These are phyloP conservation scores for Lepidium didymum DNA, from an alignment of 345 rosid genomes.

Conservation along the genomic window DNA sequence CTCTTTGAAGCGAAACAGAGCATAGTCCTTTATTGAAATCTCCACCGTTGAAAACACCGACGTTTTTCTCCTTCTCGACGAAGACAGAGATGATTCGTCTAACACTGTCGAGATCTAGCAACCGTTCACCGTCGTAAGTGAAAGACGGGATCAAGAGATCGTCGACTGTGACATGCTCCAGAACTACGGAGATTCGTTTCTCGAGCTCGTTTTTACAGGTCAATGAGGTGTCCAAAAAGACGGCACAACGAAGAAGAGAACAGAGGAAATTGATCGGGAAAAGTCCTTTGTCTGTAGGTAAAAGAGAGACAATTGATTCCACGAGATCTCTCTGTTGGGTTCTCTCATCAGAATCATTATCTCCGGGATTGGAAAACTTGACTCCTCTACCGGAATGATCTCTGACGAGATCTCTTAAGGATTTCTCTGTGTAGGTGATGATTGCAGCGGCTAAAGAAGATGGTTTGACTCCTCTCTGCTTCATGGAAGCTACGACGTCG, in stretches of 20 bases:
- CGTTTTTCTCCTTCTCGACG: slow-evolving; percentile 80
- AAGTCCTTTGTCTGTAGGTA: slow-evolving; percentile 71
- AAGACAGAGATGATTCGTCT: slow-evolving; percentile 61
- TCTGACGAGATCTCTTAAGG: slow-evolving; percentile 77
- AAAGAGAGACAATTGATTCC: slow-evolving; percentile 52
- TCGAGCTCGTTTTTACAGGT: slow-evolving; percentile 71
- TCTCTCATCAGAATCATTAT: slow-evolving; percentile 33
- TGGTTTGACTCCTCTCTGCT: slow-evolving; percentile 58
- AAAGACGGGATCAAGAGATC: slow-evolving; percentile 75
- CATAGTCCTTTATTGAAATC: slow-evolving; percentile 39
- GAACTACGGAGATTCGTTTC: slow-evolving; percentile 59
- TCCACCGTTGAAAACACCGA: slow-evolving; percentile 67
- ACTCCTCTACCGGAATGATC: slow-evolving; percentile 62
- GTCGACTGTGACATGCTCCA: slow-evolving; percentile 72
- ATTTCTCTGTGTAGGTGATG: slow-evolving; percentile 66
- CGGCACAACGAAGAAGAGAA: slow-evolving; percentile 80
- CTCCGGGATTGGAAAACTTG: slow-evolving; percentile 26
- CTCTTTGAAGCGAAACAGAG: slow-evolving; percentile 54
- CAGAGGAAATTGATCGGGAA: slow-evolving; percentile 77
- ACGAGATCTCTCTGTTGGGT: slow-evolving; percentile 53
- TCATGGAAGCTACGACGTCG: slow-evolving; percentile 52
- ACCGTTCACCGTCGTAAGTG: slow-evolving; percentile 78
- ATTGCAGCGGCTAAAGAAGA: slow-evolving; percentile 54
- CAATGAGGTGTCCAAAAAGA: slow-evolving; percentile 50
- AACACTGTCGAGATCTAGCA: slow-evolving; percentile 75